Evolutionary conservation across 1,139 yeast genomes (phyloP), one percentile per base, ranked within the genome.

Genomic region (Lodderomyces parapsilosis): DNA sequence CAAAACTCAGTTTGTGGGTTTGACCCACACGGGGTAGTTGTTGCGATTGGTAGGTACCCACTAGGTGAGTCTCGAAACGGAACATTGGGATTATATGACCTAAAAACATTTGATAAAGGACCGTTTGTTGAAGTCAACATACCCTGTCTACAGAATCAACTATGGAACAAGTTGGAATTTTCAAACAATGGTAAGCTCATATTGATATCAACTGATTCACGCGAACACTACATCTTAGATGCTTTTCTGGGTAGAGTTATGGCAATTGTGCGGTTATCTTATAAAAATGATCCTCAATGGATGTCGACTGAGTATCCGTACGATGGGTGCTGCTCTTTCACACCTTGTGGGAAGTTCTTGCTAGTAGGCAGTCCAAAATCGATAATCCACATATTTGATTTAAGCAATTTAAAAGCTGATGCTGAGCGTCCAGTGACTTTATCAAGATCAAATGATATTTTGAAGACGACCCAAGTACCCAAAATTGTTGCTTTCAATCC

Each of bases 11-110:
- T 81, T 25, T 64, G 82, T 14, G 85, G 90, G 0, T 83, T 81
- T 57, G 98, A 91, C 59, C 93, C 96, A 1, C 80, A 86, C 35
- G 96, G 96, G 0, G 67, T 83, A 5, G 84, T 90, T 0, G 82
- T 91, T 62, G 95, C 89, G 1, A 75, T 86, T 9, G 95, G 85
- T 8, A 76, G 76, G 42, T 48, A 44, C 31, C 59, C 67, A 9
- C 58, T 66, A 8, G 18, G 37, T 7, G 22, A 36, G 6, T 44
- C 72, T 18, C 62, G 58, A 9, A 57, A 68, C 6, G 72, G 74
- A 8, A 66, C 72, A 14, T 62, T 89, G 60, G 71, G 80, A 2
- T 65, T 93, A 20, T 86, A 85, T 56, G 87, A 83, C 55, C 58
- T 76, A 33, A 73, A 78, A 45, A 74, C 71, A 42, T 78, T 78